Percentiles rank a stretch among this genome's conserved stretches.
These are phyloP conservation scores for Clarireedia hainanense DNA, from an alignment of 2,329 filamentous ascomycete species.

Conservation along the genomic window DNA sequence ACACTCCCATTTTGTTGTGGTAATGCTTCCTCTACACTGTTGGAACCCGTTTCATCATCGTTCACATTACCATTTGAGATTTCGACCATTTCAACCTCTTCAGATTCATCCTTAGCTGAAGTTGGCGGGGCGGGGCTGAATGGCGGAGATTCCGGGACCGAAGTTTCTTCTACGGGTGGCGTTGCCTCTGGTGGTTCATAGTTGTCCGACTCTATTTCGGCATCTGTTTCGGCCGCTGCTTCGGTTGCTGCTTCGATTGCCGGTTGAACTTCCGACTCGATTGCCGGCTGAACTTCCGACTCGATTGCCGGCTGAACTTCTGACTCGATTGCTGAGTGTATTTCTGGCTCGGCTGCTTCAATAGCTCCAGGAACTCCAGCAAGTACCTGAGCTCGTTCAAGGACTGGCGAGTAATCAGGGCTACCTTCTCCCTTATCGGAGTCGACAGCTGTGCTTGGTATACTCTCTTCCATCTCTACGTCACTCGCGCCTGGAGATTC, in stretches of 20 bases:
- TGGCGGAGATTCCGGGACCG: conserved; percentile 30
- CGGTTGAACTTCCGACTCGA: too few species aligned
- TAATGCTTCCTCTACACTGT: conserved; percentile 15
- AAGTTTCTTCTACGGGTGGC: conserved; percentile 16
- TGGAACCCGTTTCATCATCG: conserved; percentile 1
- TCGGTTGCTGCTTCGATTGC: too few species aligned
- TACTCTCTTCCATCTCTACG: conserved; percentile 21
- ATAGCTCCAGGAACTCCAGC: not conserved
- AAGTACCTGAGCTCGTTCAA: conserved; percentile 12
- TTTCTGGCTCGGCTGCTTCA: conserved; percentile 2
- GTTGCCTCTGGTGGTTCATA: conserved; percentile 47
- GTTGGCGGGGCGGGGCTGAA: conserved; percentile 35
- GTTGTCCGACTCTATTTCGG: conserved; percentile 36
- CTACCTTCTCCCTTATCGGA: conserved; percentile 15
- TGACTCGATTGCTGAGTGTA: too few species aligned
- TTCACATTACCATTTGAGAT: conserved; percentile 12
- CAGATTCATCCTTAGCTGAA: conserved; percentile 19
- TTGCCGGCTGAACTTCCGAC: too few species aligned
- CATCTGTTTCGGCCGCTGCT: not conserved
- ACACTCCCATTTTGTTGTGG: conserved; percentile 12
- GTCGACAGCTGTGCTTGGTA: conserved; percentile 13
- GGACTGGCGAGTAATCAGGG: conserved; percentile 20
- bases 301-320: too few species aligned
- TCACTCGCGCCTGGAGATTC: conserved; percentile 16
- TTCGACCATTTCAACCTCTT: conserved; percentile 8